Evolutionary conservation across 1,284 basidiomycete genomes (phyloP), one percentile per base, ranked within the genome.

Genomic region (Ceratobasidium sp.): DNA sequence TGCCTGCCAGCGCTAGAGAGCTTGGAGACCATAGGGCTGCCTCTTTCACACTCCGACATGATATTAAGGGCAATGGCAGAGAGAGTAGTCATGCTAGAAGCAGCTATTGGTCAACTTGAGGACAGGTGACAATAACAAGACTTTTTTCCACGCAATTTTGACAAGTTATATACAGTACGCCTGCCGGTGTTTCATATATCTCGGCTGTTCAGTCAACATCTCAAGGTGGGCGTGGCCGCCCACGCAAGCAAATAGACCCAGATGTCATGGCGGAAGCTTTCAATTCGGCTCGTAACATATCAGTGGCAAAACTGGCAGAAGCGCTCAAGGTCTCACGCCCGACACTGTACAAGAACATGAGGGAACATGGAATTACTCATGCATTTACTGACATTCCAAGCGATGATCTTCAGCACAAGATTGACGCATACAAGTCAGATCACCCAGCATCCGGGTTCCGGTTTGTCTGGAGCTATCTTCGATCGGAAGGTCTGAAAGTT

Each of bases 101-200:
- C n/a, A n/a, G 54, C 54, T n/a, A 28, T 57, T 46, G 44, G 54
- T 57, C 26, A 57, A 57, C 9, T n/a, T n/a, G n/a, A n/a, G n/a
- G n/a, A n/a, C n/a, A n/a, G n/a, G n/a, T n/a, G n/a, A n/a, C n/a
- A n/a, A n/a, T n/a, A n/a, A n/a, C n/a, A n/a, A n/a, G n/a, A n/a
- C 54, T 57, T n/a, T n/a, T n/a, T 57, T 10, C 17, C 26, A n/a
- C 54, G 9, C 9, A 57, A 57, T 57, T n/a, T 57, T 10, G 54
- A n/a, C 17, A n/a, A n/a, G n/a, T n/a, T n/a, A n/a, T n/a, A n/a
- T n/a, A n/a, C n/a, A n/a, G n/a, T n/a, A n/a, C n/a, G n/a, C n/a
- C n/a, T n/a, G n/a, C n/a, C n/a, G n/a, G n/a, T n/a, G n/a, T 57
- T 28, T n/a, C 20, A 57, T 28, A 9, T n/a, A n/a, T 57, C 9